Base-by-base conservation (phyloP, 345 rosid species). In the Citrus hindsii region DNA sequence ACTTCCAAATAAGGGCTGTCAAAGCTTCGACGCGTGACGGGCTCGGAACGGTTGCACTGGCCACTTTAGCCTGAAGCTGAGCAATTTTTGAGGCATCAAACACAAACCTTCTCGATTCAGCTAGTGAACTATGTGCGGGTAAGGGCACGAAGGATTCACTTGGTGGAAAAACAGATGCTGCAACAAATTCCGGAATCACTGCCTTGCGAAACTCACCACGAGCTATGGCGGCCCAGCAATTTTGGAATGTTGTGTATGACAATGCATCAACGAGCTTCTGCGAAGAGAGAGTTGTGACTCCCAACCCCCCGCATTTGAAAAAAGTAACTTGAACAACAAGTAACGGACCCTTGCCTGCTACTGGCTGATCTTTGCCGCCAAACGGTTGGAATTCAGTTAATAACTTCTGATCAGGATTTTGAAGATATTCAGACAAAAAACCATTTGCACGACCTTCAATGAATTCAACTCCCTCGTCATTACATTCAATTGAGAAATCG, bases 1-100 rank as follows among this genome's bases (percentile, higher is more conserved):
- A 77, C 76, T 64, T 80, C 78, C 79, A 82, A 2, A 88, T 42
- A 3, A 87, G 75, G 7, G 85, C 76, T 0, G 81, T 9, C 38
- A 83, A 80, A 2, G 67, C 87, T 69, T 84, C 87, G 4, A 84
- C 83, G 5, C 84, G 79, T 5, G 89, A 74, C 9, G 88, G 87
- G 1, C 6, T n/a, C 0, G 35, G 60, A 27, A 78, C 78, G 7
- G 18, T 22, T 35, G 37, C 32, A 37, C 79, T 72, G 7, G 79
- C 60, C 3, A 73, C 79, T 76, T 37, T 80, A 7, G 76, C 55
- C 76, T 80, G 80, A 1, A 84, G 85, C 3, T 76, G 79, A 2
- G 75, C 67, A 18, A 86, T 75, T 73, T 73, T 76, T 0, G 83
- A 42, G 30, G 78, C 32, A 18, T 81, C 72, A 27, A 79, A 71